A percentile compares a stretch with the other conserved stretches of the same genome.
These are phyloP conservation scores for Lachancea sp. DNA, from an alignment of 805 yeast genomes.

Conservation along the genomic window DNA sequence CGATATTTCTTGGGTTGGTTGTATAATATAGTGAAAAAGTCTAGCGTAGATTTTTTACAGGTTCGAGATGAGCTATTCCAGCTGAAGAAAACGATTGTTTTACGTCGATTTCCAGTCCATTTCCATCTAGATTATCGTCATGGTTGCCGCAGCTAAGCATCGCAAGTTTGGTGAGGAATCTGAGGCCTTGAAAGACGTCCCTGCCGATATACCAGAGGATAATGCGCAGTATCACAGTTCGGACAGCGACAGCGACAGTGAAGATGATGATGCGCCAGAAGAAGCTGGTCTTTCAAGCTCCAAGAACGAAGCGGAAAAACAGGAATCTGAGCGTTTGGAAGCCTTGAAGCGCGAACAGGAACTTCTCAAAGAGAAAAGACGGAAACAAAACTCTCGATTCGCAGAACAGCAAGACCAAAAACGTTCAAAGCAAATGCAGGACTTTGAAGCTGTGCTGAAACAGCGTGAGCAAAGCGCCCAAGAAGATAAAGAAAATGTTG, in stretches of 20 bases:
- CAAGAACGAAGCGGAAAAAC: slow-evolving; percentile 19
- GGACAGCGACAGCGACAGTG: slow-evolving; percentile 34
- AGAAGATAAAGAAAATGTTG: slow-evolving; percentile 10
- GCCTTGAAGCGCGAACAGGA: slow-evolving; percentile 22
- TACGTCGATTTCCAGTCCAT: no score
- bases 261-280: slow-evolving; percentile 45
- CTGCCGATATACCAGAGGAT: slow-evolving; percentile 4
- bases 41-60: background rate
- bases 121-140: background rate
- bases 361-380: slow-evolving; percentile 30
- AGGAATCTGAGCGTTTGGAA: slow-evolving; percentile 25
- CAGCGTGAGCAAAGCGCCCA: slow-evolving; percentile 2
- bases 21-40: background rate
- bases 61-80: slow-evolving; percentile 1
- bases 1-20: no score
- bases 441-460: slow-evolving; percentile 4
- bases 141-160: background rate
- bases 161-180: slow-evolving; percentile 8
- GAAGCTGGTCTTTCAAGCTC: slow-evolving; percentile 37
- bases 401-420: slow-evolving; percentile 32
- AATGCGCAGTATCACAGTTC: slow-evolving; percentile 11
- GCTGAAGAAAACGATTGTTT: no score
- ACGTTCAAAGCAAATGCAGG: slow-evolving; percentile 17
- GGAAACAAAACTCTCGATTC: slow-evolving; percentile 25
- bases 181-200: slow-evolving; percentile 5